Evolutionary conservation across 495 filamentous ascomycete species (phyloP), one percentile per base, ranked within the genome.

Genomic region (Penicillium cataractarum): DNA sequence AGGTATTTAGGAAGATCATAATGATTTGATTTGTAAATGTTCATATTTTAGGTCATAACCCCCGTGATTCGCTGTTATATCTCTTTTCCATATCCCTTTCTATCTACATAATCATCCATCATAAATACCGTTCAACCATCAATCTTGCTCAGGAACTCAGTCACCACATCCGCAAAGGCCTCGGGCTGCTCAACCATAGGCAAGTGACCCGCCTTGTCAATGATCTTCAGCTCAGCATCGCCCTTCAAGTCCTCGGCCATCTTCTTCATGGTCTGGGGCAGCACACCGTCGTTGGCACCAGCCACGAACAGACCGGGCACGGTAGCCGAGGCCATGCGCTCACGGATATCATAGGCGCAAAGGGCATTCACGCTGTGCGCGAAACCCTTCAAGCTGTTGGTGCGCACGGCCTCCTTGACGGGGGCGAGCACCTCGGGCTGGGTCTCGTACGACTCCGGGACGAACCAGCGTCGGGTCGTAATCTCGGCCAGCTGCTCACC

Each of bases 101-200:
- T 56, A 56, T 56, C 33, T 44, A 57, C 27, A 33, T 32, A 46
- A 39, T 40, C 22, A 42, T n/a, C 26, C 35, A 39, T 39, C 35
- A 44, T 19, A 31, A n/a, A 48, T 10, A 8, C 2, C 17, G 6
- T 24, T 46, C 21, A 46, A 17, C 46, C 46, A 39, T 73, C 70
- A 50, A 73, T 67, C 57, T 73, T 69, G 51, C 65, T 24, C 63
- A 91, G 65, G 58, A 86, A 89, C 31, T 66, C 77, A 50, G 78
- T 76, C 6, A 92, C 82, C 37, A 84, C 82, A 46, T 82, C 79
- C 63, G 86, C 86, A 72, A 92, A 90, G 13, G 81, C 83, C 61
- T 75, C 74, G 9, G 89, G 88, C 61, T 88, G 84, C 79, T 95
- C 90, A 37, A 84, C 87, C 91, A 95, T 95, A 4, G 91, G 91